Conservation (phyloP, 2,329 filamentous ascomycete species). For the Cryphonectria nitschkei region DNA sequence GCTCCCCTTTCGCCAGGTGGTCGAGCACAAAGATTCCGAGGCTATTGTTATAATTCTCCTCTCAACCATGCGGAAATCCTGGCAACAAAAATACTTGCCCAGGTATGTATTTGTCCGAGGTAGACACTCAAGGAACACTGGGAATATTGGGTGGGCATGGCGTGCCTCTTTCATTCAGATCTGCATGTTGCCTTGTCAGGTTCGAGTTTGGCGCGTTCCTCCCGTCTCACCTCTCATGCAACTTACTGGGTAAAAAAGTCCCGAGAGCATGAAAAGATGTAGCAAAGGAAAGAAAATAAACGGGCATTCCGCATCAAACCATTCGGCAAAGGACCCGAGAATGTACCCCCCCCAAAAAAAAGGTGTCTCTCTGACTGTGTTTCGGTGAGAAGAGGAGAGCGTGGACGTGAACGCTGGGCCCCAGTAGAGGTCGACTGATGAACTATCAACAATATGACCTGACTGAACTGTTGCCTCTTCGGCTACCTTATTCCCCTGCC, state of each 20-base stretch:
- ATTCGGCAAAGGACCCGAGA: neutral
- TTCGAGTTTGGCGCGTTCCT: slow-evolving; percentile 1
- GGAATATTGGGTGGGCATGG: neutral
- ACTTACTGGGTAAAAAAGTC: neutral
- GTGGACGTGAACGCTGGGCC: neutral
- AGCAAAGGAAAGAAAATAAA: no score
- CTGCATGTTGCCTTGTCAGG: neutral
- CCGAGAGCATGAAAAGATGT: neutral
- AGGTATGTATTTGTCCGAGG: neutral
- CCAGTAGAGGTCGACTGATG: neutral
- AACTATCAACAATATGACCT: neutral
- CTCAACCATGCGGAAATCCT: neutral
- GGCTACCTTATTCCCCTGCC: neutral
- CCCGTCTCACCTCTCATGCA: slow-evolving; percentile 3
- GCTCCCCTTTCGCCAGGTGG: neutral
- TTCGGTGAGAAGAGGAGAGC: neutral
- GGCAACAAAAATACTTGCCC: neutral
- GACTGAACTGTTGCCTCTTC: neutral
- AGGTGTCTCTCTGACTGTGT: neutral
- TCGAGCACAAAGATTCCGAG: no score
- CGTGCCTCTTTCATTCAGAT: neutral
- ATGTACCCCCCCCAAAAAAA: neutral
- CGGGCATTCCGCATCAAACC: neutral
- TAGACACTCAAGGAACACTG: neutral
- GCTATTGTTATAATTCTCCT: neutral